A percentile compares a stretch with the other conserved stretches of the same genome.
These are phyloP conservation scores for Pseudogymnoascus sp. DNA, from an alignment of 2,329 filamentous ascomycete species.

Conservation along the genomic window DNA sequence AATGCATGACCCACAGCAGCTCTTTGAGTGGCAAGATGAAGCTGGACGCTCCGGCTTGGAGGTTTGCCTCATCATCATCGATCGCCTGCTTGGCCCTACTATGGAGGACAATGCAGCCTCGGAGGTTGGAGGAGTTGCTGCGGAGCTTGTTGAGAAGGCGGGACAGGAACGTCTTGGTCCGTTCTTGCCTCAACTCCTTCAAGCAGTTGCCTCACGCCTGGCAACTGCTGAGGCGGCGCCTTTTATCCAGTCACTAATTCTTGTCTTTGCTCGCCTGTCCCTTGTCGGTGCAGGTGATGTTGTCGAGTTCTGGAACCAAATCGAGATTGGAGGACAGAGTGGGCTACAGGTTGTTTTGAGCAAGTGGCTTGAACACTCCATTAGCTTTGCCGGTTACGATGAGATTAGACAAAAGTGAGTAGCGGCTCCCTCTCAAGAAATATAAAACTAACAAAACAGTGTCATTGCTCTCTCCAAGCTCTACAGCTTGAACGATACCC, in stretches of 20 bases:
- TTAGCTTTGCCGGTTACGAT: conserved; percentile 96
- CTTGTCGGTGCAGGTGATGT: conserved; percentile 81
- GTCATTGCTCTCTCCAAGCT: conserved; percentile 89
- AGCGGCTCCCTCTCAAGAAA: neutral
- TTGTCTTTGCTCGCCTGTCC: conserved; percentile 88
- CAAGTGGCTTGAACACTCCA: conserved; percentile 96
- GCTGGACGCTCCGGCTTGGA: conserved; percentile 76
- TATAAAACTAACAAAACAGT: conserved; percentile 38
- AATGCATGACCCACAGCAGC: conserved; percentile 79
- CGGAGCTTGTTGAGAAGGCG: conserved; percentile 91
- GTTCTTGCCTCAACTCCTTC: conserved; percentile 78
- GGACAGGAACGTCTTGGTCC: conserved; percentile 85
- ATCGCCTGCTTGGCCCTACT: conserved; percentile 71
- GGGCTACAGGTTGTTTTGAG: conserved; percentile 83
- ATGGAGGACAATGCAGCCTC: conserved; percentile 92
- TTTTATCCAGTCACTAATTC: conserved; percentile 91
- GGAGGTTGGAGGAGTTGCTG: conserved; percentile 91
- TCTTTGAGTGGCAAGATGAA: conserved; percentile 78
- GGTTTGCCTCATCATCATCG: conserved; percentile 83
- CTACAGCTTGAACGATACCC: conserved; percentile 76
- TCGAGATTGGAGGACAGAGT: conserved; percentile 69
- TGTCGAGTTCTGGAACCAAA: conserved; percentile 79
- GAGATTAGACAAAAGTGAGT: conserved; percentile 91
- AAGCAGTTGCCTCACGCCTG: conserved; percentile 78
- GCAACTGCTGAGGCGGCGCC: conserved; percentile 73